Conservation (phyloP, 73 alveolate species). For the Paramecium pentaurelia region DNA sequence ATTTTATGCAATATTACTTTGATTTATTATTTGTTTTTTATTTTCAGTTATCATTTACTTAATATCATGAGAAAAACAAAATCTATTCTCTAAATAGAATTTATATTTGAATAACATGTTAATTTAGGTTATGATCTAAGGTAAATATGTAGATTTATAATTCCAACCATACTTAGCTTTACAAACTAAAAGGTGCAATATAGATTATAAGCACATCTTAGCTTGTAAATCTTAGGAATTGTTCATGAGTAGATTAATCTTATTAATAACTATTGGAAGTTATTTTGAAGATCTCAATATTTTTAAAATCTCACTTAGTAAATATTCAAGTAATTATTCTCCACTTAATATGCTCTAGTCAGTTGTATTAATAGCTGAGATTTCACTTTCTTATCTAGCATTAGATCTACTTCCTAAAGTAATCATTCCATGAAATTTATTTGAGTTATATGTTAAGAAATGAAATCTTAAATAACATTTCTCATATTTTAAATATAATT, state of each 20-base stretch:
- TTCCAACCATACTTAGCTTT: neutral
- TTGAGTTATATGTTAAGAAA: neutral
- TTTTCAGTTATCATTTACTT: neutral
- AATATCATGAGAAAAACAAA: neutral
- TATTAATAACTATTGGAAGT: neutral
- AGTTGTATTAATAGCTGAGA: neutral
- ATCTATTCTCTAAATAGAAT: neutral
- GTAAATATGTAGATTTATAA: neutral
- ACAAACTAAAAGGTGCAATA: neutral
- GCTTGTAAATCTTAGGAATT: neutral
- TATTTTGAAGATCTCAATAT: neutral
- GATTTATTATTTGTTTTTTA: neutral
- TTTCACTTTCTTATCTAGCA: neutral
- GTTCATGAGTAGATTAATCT: neutral
- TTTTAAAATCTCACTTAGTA: neutral
- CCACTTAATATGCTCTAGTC: neutral
- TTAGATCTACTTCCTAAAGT: neutral
- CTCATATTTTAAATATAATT: constrained; percentile 3
- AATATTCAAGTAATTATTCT: neutral
- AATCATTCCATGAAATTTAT: neutral
- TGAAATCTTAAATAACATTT: neutral
- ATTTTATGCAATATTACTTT: neutral
- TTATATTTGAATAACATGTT: neutral
- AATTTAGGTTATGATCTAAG: neutral
- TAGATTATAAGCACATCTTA: neutral